Percentiles rank a stretch among this genome's conserved stretches.
Conservation (phyloP, 2,329 filamentous ascomycete species). For the Metarhizium sp. region DNA sequence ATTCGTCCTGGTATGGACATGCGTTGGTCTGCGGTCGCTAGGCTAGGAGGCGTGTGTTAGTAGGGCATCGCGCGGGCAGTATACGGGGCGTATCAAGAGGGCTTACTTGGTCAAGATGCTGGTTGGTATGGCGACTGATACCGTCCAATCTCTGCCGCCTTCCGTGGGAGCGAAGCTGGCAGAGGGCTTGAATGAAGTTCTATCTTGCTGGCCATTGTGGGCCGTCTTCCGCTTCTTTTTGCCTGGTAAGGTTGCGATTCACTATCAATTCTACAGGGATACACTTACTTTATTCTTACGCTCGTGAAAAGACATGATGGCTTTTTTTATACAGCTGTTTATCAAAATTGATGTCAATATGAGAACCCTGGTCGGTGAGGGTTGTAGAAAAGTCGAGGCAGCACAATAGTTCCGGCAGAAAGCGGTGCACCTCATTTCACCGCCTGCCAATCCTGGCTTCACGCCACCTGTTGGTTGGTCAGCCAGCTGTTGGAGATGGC, state of each 20-base stretch:
- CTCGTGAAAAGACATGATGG: slow-evolving; percentile 23
- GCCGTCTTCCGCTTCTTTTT: slow-evolving; percentile 42
- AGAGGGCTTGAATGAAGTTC: slow-evolving; percentile 53
- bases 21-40: slow-evolving; percentile 64
- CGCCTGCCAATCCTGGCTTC: slow-evolving; percentile 11
- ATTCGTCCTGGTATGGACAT: slow-evolving; percentile 65
- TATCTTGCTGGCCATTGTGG: slow-evolving; percentile 23
- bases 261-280: too few species aligned
- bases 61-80: not conserved
- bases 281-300: slow-evolving; percentile 20
- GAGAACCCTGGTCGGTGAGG: not conserved
- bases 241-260: not conserved
- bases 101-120: slow-evolving; percentile 66
- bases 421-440: not conserved
- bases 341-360: not conserved
- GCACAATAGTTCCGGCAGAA: slow-evolving; percentile 19
- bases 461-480: slow-evolving; percentile 1
- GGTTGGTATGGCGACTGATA: slow-evolving; percentile 70
- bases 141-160: slow-evolving; percentile 59
- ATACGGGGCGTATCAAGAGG: too few species aligned
- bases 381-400: slow-evolving; percentile 13
- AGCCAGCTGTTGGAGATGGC: not conserved
- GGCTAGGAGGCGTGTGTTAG: slow-evolving; percentile 32
- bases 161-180: slow-evolving; percentile 56
- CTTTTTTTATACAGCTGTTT: not conserved